Base-by-base conservation (phyloP, 352 stramenopile genomes). In the Halophytophthora batemanensis region DNA sequence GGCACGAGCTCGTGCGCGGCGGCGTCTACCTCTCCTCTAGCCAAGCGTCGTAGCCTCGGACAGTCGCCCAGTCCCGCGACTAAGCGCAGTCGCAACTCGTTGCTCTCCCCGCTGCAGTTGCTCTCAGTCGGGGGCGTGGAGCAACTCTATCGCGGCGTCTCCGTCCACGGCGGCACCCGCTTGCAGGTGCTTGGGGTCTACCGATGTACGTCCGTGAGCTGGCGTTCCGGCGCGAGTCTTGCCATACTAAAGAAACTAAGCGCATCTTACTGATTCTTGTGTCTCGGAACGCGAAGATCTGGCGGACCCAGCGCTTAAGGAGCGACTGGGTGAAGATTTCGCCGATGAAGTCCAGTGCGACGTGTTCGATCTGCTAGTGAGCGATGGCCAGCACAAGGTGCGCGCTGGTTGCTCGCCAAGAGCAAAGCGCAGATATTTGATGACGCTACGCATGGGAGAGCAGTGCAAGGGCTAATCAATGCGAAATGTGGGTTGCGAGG, bases 351-450 rank as follows among this genome's bases (percentile, higher is more conserved):
- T 60, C 28, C 53, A 69, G 3, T 53, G 47, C 28, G 64, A 87
- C 44, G 66, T 77, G 13, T 87, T 86, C 34, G 80, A 90, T 48
- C 33, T 87, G 35, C 42, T 90, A 13, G 28, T 90, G 45, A 90
- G 74, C 50, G 80, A 90, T 38, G 80, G 75, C 0, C 47, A 41
- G 13, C 48, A 69, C 41, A 85, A 84, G 50, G 64, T 69, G 28
- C 28, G 42, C 17, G 39, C 21, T 28, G 21, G 23, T 28, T 36
- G 11, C 2, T 31, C 25, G 1, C 18, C 29, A 3, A 56, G n/a
- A 18, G n/a, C 13, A 11, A 36, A 14, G 25, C 4, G 15, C 23
- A 18, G 25, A 8, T 8, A 31, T 31, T 31, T 4, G 25, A 31
- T 31, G n/a, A n/a, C n/a, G n/a, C n/a, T n/a, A n/a, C 25, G 25